Evolutionary conservation across 176 grass and related monocot species (phyloP).

Genomic region (Musa troglodytarum): DNA sequence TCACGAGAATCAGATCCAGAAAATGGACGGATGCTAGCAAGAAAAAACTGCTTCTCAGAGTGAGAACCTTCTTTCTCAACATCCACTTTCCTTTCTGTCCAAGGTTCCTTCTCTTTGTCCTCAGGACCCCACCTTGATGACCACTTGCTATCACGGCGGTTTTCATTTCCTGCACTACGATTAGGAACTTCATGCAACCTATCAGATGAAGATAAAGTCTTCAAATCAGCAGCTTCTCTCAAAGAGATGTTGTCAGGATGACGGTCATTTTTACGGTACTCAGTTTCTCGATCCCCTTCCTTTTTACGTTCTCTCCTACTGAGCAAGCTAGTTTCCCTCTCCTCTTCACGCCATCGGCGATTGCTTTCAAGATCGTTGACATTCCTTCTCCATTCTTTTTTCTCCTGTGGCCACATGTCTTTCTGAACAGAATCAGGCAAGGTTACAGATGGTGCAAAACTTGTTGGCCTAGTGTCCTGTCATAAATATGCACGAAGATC

Average conservation of each 20-base stretch:
- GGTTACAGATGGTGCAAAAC: slow-evolving; percentile 26
- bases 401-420: slow-evolving; percentile 54
- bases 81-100: slow-evolving; percentile 61
- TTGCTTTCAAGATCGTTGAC: slow-evolving; percentile 51
- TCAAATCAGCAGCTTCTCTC: slow-evolving; percentile 48
- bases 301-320: slow-evolving; percentile 70
- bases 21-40: slow-evolving; percentile 30
- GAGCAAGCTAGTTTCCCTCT: slow-evolving; percentile 84
- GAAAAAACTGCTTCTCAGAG: slow-evolving; percentile 56
- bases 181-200: slow-evolving; percentile 47
- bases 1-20: slow-evolving; percentile 86
- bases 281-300: slow-evolving; percentile 69
- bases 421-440: slow-evolving; percentile 48
- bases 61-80: slow-evolving; percentile 51
- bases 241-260: slow-evolving; percentile 52
- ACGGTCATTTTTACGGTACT: slow-evolving; percentile 54
- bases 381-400: slow-evolving; percentile 56
- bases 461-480: slow-evolving; percentile 16
- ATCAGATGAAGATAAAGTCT: slow-evolving; percentile 40
- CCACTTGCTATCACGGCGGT: slow-evolving; percentile 72
- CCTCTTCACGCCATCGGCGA: slow-evolving; percentile 89
- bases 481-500: neutral
- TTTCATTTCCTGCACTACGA: slow-evolving; percentile 43
- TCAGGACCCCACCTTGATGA: slow-evolving; percentile 97
- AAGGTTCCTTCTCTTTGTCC: slow-evolving; percentile 77